Evolutionary conservation across 441 rosid genomes (phyloP), one percentile per base, ranked within the genome.

Genomic region (Croton laevigatus): DNA sequence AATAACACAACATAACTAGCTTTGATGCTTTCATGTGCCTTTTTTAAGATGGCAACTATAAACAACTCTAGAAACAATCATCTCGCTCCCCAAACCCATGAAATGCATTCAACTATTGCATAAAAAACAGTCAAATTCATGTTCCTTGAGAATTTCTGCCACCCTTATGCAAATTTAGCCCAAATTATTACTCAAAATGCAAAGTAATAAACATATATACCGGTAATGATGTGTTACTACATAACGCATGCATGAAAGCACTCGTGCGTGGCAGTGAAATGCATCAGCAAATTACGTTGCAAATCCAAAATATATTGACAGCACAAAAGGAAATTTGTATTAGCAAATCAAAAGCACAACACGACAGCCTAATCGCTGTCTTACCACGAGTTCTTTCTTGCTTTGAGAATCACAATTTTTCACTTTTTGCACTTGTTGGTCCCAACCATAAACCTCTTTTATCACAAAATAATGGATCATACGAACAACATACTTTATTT

Each of bases 261-360:
- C 19, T 14, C 14, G 49, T 12, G 23, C 62, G 67, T 19, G 46
- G 32, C 17, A 27, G 19, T 52, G 46, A 61, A 27, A 45, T 58
- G 16, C 57, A 72, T 66, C 58, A 40, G 70, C 38, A 20, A 34
- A 53, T 48, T 62, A 54, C 17, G 42, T 11, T 65, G 37, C 44
- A 22, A 44, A 69, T 75, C 63, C 71, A 62, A 44, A 69, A 60
- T 67, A 37, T 65, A 70, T 40, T 57, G 34, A 55, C 8, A 66
- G 32, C 57, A 37, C 46, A 32, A 27, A 54, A 51, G 44, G 32
- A 23, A 36, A 19, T 17, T 32, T 19, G 27, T 42, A 3, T 38
- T 19, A 14, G 3, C n/a, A 37, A 64, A 8, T 53, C 55, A 37
- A 64, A 66, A 46, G 42, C 44, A 40, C 53, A 73, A 68, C 27